These are phyloP conservation scores for Choanephora cucurbitarum DNA, from an alignment of 371 early-diverging fungal species.

Conservation along the genomic window DNA sequence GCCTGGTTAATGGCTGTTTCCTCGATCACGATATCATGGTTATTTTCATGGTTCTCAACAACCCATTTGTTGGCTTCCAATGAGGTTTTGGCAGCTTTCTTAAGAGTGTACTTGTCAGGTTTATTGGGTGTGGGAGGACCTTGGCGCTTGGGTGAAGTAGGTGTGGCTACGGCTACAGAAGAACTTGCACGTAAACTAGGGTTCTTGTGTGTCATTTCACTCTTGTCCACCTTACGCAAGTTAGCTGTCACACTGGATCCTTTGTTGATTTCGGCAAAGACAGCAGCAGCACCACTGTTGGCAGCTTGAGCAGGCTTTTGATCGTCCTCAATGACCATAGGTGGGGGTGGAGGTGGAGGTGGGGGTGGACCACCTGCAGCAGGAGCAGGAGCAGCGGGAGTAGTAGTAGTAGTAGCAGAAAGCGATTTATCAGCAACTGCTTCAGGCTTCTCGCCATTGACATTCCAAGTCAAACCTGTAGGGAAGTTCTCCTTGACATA, in stretches of 20 bases:
- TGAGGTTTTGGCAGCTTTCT: slow-evolving; percentile 79
- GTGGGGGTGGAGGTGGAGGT: slow-evolving; percentile 72
- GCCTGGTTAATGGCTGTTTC: slow-evolving; percentile 83
- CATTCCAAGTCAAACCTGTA: slow-evolving; percentile 93
- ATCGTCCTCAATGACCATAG: slow-evolving; percentile 46
- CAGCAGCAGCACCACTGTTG: slow-evolving; percentile 58
- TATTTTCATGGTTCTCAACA: slow-evolving; percentile 83
- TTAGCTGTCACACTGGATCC: slow-evolving; percentile 79
- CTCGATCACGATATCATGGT: slow-evolving; percentile 76
- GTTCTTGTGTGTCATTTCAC: slow-evolving; percentile 97
- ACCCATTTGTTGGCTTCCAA: slow-evolving; percentile 94
- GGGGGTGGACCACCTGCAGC: slow-evolving; percentile 63
- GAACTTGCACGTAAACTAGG: slow-evolving; percentile 77
- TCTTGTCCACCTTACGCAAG: slow-evolving; percentile 91
- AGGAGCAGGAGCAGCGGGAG: slow-evolving; percentile 50
- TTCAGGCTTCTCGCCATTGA: slow-evolving; percentile 71
- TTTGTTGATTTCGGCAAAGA: slow-evolving; percentile 89
- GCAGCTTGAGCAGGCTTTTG: slow-evolving; percentile 16
- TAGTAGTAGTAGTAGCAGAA: slow-evolving; percentile 35
- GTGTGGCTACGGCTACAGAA: slow-evolving; percentile 53
- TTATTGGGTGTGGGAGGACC: slow-evolving; percentile 67
- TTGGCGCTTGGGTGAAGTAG: slow-evolving; percentile 52
- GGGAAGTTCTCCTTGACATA: slow-evolving; percentile 91
- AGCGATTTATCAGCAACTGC: slow-evolving; percentile 38
- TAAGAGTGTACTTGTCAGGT: slow-evolving; percentile 63